These are phyloP conservation scores for Scleromitrula shiraiana DNA, from an alignment of 2,329 filamentous ascomycete genomes.

Conservation along the genomic window DNA sequence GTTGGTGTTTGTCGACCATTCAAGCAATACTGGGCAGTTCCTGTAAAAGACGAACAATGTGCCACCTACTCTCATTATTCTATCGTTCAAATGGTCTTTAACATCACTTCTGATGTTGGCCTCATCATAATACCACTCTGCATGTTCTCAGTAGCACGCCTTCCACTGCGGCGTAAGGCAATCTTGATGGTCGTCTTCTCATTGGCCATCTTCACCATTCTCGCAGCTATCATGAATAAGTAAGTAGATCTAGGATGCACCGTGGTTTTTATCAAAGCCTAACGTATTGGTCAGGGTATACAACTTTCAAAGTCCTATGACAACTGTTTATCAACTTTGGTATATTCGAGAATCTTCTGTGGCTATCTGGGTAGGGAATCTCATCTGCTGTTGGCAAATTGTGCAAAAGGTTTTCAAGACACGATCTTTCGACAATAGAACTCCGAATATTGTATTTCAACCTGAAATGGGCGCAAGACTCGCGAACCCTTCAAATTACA, in stretches of 20 bases:
- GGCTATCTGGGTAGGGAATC: constrained; percentile 43
- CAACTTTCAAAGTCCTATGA: constrained; percentile 27
- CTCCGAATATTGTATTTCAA: constrained; percentile 3
- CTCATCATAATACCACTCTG: constrained; percentile 47
- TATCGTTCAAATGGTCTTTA: constrained; percentile 49
- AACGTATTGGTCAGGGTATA: constrained; percentile 13
- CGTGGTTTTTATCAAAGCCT: background rate
- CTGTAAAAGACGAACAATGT: constrained; percentile 42
- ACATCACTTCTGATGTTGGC: constrained; percentile 49
- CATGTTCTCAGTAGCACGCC: constrained; percentile 32
- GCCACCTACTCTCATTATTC: constrained; percentile 48
- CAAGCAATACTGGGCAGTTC: constrained; percentile 49
- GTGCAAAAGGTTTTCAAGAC: constrained; percentile 19
- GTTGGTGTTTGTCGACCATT: constrained; percentile 46
- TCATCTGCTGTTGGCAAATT: constrained; percentile 41
- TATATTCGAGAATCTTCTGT: constrained; percentile 44
- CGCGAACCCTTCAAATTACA: constrained; percentile 3
- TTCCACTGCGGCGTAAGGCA: constrained; percentile 35
- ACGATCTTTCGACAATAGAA: constrained; percentile 15
- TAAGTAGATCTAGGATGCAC: constrained; percentile 18
- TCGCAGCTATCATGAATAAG: constrained; percentile 42
- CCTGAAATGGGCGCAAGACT: constrained; percentile 6
- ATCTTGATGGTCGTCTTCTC: constrained; percentile 37
- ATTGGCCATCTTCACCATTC: constrained; percentile 45
- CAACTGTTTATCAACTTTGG: constrained; percentile 33